Evolutionary conservation across 2,329 filamentous ascomycete species (phyloP).

Genomic region (Hypoxylon sp.): DNA sequence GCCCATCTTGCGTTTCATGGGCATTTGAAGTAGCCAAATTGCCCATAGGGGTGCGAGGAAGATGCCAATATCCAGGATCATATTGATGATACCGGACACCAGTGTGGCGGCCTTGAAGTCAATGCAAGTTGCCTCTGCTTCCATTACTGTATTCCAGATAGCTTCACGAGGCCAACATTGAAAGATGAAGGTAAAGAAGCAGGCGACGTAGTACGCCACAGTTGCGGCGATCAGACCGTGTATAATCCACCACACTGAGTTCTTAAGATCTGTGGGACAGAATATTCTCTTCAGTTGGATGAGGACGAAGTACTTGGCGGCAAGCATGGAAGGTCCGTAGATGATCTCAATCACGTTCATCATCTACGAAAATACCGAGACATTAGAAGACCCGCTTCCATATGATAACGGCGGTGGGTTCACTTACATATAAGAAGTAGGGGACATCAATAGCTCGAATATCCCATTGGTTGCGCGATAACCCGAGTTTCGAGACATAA

Average conservation of each 20-base stretch:
- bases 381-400: no score
- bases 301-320: constrained; percentile 26
- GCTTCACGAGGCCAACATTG: constrained; percentile 26
- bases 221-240: constrained; percentile 6
- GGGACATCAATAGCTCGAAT: constrained; percentile 17
- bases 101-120: constrained; percentile 25
- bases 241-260: constrained; percentile 27
- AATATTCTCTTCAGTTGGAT: constrained; percentile 27
- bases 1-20: constrained; percentile 22
- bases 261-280: constrained; percentile 11
- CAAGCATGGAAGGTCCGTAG: constrained; percentile 24
- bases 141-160: constrained; percentile 15
- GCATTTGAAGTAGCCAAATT: constrained; percentile 28
- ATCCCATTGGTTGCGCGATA: constrained; percentile 27
- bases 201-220: constrained; percentile 18
- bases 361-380: constrained; percentile 1
- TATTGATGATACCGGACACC: constrained; percentile 26
- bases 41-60: constrained; percentile 20
- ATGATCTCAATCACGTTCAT: constrained; percentile 27
- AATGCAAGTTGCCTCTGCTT: constrained; percentile 19
- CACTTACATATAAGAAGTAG: constrained; percentile 17
- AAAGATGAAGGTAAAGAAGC: constrained; percentile 26
- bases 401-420: no score
- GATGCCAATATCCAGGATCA: constrained; percentile 23
- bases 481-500: constrained; percentile 18